Evolutionary conservation across 495 filamentous ascomycete genomes (phyloP), one percentile per base, ranked within the genome.

Genomic region (Lasiosphaeria hispida): DNA sequence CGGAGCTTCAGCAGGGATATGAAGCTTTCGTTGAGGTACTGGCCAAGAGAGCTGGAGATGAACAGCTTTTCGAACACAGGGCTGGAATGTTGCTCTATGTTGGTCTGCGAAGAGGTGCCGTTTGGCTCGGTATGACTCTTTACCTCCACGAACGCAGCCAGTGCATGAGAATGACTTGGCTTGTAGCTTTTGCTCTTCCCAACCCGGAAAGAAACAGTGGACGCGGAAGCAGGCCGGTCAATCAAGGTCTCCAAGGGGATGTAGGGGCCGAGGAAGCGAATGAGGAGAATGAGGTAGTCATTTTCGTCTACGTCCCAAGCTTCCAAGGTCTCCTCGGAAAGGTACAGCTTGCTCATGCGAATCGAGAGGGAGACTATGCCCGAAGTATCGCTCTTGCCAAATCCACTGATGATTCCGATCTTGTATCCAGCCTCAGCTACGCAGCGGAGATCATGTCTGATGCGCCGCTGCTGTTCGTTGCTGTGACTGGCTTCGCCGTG

Each of bases 261-360:
- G 71, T 96, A 96, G 0, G 72, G 75, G 30, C 66, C 62, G 0
- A 75, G 69, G 62, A 87, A 92, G 47, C 82, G 80, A n/a, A 96
- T 79, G 11, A 96, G 77, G 6, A 96, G 75, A 6, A 95, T 82
- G 41, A 96, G 68, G 64, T 94, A 94, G 23, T 95, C 85, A 0
- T 73, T 69, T 0, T 74, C 68, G 11, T 80, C 65, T 14, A 97
- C 69, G 50, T 85, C 77, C 93, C 93, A 97, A 11, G 90, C 87
- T 60, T 84, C 79, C 71, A 88, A 78, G 1, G 83, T 87, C 59
- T 92, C 89, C 30, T 88, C 79, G 2, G 91, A 91, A 30, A 97
- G 82, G 1, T 80, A 86, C 2, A 96, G 79, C 59, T 87, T 88
- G 0, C 75, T 72, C 48, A 91, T 80, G 1, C 85, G 85, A 44